Conservation (phyloP, 2,329 filamentous ascomycete species). For the Neofusicoccum sp. region DNA sequence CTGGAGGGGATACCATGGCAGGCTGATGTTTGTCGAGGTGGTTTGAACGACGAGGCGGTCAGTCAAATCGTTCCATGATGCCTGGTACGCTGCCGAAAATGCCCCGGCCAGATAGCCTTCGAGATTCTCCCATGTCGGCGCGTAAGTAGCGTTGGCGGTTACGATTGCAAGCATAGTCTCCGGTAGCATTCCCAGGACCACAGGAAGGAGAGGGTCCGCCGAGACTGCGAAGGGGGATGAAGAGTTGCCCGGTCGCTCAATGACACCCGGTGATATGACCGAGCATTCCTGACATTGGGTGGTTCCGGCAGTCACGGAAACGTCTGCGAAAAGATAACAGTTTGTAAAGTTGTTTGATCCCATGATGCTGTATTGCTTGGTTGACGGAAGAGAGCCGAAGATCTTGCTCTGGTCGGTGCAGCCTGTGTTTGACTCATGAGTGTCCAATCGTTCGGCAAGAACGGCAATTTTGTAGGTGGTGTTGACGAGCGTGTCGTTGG, state of each 20-base stretch:
- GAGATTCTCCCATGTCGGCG: neutral
- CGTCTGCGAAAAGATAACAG: constrained; percentile 9
- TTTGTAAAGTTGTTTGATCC: neutral
- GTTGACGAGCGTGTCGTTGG: neutral
- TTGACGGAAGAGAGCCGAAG: constrained; percentile 2
- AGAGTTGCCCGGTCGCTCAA: neutral
- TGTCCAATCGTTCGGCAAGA: neutral
- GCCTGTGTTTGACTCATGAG: neutral
- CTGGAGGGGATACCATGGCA: neutral
- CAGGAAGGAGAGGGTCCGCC: neutral
- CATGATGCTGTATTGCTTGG: neutral
- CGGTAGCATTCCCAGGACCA: constrained; percentile 7
- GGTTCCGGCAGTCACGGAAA: neutral
- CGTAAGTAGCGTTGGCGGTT: constrained; percentile 12
- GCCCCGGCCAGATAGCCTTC: constrained; percentile 2
- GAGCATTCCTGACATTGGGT: constrained; percentile 3
- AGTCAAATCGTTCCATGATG: constrained; percentile 7
- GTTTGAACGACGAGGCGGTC: neutral
- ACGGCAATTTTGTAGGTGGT: constrained; percentile 2
- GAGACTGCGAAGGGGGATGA: neutral
- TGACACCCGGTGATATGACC: constrained; percentile 2
- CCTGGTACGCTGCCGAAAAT: constrained; percentile 6
- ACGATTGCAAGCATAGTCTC: constrained; percentile 11
- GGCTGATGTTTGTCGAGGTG: constrained; percentile 1
- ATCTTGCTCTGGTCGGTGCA: neutral